Evolutionary conservation across 768 basidiomycete genomes (phyloP).

Genomic region (Xanthoconium stramineum): DNA sequence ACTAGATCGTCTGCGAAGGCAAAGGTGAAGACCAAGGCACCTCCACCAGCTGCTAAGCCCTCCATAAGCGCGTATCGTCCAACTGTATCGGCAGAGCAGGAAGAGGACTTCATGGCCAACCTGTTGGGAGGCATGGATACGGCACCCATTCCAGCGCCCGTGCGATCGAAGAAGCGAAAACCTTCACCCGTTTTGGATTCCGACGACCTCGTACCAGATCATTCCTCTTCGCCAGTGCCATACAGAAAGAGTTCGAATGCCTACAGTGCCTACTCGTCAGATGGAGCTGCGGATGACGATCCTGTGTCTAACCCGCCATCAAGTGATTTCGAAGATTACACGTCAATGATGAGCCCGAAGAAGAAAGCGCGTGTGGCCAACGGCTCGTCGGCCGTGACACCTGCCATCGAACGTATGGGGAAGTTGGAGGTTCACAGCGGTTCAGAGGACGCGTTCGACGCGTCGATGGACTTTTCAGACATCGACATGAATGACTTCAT

Average conservation of each 20-base stretch:
- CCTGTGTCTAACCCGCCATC: slow-evolving; percentile 32
- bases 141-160: slow-evolving; percentile 35
- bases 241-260: slow-evolving; percentile 31
- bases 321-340: slow-evolving; percentile 52
- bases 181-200: slow-evolving; percentile 48
- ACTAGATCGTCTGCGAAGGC: slow-evolving; percentile 26
- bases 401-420: slow-evolving; percentile 56
- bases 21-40: slow-evolving; percentile 43
- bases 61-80: slow-evolving; percentile 82
- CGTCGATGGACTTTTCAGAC: slow-evolving; percentile 52
- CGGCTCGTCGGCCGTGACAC: slow-evolving; percentile 42
- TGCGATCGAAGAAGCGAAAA: slow-evolving; percentile 62
- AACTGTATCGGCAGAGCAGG: slow-evolving; percentile 69
- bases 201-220: slow-evolving; percentile 25
- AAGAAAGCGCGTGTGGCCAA: slow-evolving; percentile 54
- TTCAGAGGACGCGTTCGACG: slow-evolving; percentile 48
- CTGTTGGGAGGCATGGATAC: slow-evolving; percentile 73
- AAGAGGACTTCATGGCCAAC: slow-evolving; percentile 85
- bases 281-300: slow-evolving; percentile 27
- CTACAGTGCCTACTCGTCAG: slow-evolving; percentile 38
- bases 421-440: slow-evolving; percentile 57
- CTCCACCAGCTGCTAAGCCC: slow-evolving; percentile 49
- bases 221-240: slow-evolving; percentile 40
- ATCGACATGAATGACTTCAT: slow-evolving; percentile 54
- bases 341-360: slow-evolving; percentile 56